These are phyloP conservation scores for Lactarius deliciosus DNA, from an alignment of 768 basidiomycete genomes.

Conservation along the genomic window DNA sequence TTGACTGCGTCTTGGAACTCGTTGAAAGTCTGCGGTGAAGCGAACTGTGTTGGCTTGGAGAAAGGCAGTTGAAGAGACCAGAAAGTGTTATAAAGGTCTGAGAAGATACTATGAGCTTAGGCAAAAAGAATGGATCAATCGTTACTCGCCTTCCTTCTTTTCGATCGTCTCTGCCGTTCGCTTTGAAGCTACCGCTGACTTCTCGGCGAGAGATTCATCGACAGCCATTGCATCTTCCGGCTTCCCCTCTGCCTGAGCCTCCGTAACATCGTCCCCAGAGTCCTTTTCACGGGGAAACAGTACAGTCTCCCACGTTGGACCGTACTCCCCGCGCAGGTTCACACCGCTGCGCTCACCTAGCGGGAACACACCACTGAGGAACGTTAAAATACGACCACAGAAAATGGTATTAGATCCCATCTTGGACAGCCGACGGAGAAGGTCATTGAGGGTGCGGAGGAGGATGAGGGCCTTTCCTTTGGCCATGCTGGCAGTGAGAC, in stretches of 20 bases:
- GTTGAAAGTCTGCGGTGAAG: conserved; percentile 51
- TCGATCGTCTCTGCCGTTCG: conserved; percentile 41
- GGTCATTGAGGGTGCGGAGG: conserved; percentile 82
- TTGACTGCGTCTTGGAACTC: conserved; percentile 70
- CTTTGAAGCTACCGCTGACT: conserved; percentile 21
- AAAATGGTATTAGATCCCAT: conserved; percentile 82
- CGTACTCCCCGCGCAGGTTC: conserved; percentile 86
- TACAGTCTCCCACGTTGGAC: conserved; percentile 73
- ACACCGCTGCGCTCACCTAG: conserved; percentile 89
- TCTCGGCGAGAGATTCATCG: conserved; percentile 42
- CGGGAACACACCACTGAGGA: conserved; percentile 82
- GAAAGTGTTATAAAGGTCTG: conserved; percentile 84
- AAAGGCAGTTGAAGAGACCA: conserved; percentile 88
- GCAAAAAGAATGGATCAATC: not conserved
- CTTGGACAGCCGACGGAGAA: conserved; percentile 83
- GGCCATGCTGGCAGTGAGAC: conserved; percentile 74
- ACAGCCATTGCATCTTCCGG: conserved; percentile 61
- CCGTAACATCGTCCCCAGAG: conserved; percentile 32
- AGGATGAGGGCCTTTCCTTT: conserved; percentile 87
- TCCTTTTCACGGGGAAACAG: conserved; percentile 41
- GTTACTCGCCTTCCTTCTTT: conserved; percentile 58
- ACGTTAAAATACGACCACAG: conserved; percentile 86
- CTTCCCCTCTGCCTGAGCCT: conserved; percentile 35
- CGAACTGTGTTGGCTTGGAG: conserved; percentile 74
- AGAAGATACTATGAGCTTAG: conserved; percentile 18